Percentiles rank a stretch among this genome's conserved stretches.
phyloP scores from a whole-genome alignment of 306 rosid species.

The Comarum palustre region DNA sequence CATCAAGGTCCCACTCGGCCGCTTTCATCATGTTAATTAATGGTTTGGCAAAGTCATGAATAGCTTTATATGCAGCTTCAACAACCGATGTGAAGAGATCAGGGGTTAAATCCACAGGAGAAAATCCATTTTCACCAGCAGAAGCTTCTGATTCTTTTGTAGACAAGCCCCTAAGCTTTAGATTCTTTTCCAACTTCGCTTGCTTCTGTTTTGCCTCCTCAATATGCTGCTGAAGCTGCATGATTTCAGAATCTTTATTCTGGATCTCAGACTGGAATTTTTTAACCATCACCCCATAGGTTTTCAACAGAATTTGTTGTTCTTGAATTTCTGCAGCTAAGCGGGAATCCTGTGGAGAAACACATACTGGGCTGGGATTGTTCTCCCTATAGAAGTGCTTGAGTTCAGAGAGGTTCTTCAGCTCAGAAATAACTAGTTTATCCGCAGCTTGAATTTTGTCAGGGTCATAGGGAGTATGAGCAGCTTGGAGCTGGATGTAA shows the following conservation, averaged over 20 bases:
- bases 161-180: constrained; percentile 89
- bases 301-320: constrained; percentile 90
- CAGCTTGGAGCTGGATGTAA: constrained; percentile 93
- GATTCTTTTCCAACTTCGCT: constrained; percentile 78
- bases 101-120: constrained; percentile 72
- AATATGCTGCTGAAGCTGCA: constrained; percentile 82
- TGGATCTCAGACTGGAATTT: constrained; percentile 98
- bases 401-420: constrained; percentile 86
- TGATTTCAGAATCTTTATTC: constrained; percentile 89
- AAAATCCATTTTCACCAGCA: constrained; percentile 57
- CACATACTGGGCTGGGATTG: constrained; percentile 87
- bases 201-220: constrained; percentile 92
- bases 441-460: constrained; percentile 92
- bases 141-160: constrained; percentile 73
- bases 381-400: constrained; percentile 96
- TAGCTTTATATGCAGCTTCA: constrained; percentile 83
- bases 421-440: constrained; percentile 85
- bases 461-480: constrained; percentile 98
- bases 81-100: constrained; percentile 77
- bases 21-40: constrained; percentile 99
- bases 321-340: constrained; percentile 99
- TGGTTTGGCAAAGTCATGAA: constrained; percentile 97
- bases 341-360: constrained; percentile 95
- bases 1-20: constrained; percentile 99
- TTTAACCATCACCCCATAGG: constrained; percentile 99